Percentiles rank a stretch among this genome's conserved stretches.
phyloP scores from a whole-genome alignment of 345 rosid genomes.

The Carallia pectinifolia region DNA sequence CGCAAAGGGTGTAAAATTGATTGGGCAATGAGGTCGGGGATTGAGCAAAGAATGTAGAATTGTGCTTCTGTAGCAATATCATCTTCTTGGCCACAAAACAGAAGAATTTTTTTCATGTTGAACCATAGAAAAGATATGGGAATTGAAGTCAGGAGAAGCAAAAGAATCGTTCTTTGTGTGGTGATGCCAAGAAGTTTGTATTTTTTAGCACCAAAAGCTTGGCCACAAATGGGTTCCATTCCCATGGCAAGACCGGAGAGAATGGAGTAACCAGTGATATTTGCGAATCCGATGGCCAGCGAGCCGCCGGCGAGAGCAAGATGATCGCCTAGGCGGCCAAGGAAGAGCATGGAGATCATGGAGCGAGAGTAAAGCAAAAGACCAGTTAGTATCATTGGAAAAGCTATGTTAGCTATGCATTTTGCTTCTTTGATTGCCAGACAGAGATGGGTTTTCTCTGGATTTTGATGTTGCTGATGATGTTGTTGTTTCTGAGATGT shows the following conservation, averaged over 20 bases:
- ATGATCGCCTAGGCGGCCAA: conserved; percentile 48
- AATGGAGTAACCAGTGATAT: conserved; percentile 84
- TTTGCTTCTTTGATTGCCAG: conserved; percentile 30
- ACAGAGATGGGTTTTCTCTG: conserved; percentile 17
- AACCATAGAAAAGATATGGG: conserved; percentile 45
- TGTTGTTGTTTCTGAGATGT: conserved; percentile 22
- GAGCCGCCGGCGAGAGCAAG: conserved; percentile 47
- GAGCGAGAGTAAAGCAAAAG: conserved; percentile 46
- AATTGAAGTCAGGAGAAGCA: conserved; percentile 36
- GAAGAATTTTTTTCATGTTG: conserved; percentile 35
- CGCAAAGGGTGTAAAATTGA: conserved; percentile 47
- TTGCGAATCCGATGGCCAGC: conserved; percentile 44
- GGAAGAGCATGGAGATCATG: conserved; percentile 56
- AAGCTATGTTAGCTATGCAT: conserved; percentile 33
- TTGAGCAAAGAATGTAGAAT: conserved; percentile 30
- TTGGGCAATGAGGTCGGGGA: conserved; percentile 46
- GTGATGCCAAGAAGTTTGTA: conserved; percentile 31
- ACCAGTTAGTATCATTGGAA: conserved; percentile 47
- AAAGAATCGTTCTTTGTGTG: conserved; percentile 40
- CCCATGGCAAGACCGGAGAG: conserved; percentile 77
- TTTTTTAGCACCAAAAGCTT: conserved; percentile 48
- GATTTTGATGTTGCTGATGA: conserved; percentile 20
- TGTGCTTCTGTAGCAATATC: conserved; percentile 38
- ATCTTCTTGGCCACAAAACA: conserved; percentile 40
- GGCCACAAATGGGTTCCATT: conserved; percentile 51